Evolutionary conservation across 2,329 filamentous ascomycete species (phyloP).

Genomic region (Pseudopyricularia javanii): DNA sequence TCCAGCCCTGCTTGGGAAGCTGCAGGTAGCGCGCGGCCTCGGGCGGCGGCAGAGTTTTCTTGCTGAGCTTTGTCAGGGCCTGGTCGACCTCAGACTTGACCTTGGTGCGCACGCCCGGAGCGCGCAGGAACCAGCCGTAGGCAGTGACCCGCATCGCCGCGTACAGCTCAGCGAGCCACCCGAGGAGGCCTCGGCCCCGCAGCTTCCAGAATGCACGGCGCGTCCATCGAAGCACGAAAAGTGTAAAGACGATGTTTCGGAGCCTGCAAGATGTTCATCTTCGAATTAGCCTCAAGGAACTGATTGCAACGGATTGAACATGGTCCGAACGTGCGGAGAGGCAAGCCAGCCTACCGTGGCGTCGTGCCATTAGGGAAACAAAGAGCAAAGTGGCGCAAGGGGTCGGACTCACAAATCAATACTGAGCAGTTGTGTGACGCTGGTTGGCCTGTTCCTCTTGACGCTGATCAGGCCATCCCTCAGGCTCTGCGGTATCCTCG

Average conservation of each 20-base stretch:
- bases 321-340: no score
- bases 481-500: constrained; percentile 59
- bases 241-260: constrained; percentile 77
- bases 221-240: constrained; percentile 76
- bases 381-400: not conserved
- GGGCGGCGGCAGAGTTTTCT: constrained; percentile 62
- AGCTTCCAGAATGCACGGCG: constrained; percentile 74
- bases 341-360: not conserved
- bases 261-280: constrained; percentile 34
- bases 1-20: constrained; percentile 76
- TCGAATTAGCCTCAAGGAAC: not conserved
- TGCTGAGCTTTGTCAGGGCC: constrained; percentile 67
- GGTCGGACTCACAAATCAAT: constrained; percentile 50
- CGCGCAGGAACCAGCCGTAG: constrained; percentile 75
- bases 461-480: constrained; percentile 52
- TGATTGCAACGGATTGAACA: not conserved
- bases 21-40: constrained; percentile 61
- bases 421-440: constrained; percentile 48
- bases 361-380: not conserved
- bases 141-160: constrained; percentile 55
- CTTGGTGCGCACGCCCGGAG: constrained; percentile 75
- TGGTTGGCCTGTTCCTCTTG: constrained; percentile 41
- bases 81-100: constrained; percentile 77
- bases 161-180: constrained; percentile 66
- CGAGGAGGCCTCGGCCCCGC: constrained; percentile 76